phyloP scores from a whole-genome alignment of 352 stramenopile genomes.

The Elongisporangium anandrum region DNA sequence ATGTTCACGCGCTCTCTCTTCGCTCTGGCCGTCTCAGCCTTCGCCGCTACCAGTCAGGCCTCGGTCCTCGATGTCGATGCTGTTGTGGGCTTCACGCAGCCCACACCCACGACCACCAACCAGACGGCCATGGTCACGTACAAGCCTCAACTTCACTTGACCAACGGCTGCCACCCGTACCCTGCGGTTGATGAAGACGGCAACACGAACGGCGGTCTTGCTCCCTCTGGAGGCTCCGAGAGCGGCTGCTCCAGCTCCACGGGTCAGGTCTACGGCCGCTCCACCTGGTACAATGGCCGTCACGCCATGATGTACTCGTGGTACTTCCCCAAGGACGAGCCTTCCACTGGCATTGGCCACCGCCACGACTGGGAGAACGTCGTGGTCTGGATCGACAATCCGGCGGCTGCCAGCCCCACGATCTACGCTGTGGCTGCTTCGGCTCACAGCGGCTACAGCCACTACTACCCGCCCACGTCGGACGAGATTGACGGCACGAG shows the following conservation, averaged over 20 bases:
- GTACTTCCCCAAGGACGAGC: constrained; percentile 41
- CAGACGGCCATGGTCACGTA: constrained; percentile 23
- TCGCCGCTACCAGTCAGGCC: constrained; percentile 4
- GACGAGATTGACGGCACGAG: constrained; percentile 16
- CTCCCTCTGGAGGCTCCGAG: constrained; percentile 17
- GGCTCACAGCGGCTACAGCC: constrained; percentile 15
- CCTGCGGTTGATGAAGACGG: constrained; percentile 25
- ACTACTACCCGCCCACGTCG: constrained; percentile 13
- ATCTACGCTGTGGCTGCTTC: constrained; percentile 13
- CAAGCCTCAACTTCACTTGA: constrained; percentile 25
- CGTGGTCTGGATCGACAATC: constrained; percentile 36
- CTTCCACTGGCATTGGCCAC: constrained; percentile 21
- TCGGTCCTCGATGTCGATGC: constrained; percentile 15
- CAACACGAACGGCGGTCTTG: constrained; percentile 21
- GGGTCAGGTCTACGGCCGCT: constrained; percentile 16
- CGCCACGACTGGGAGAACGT: constrained; percentile 31
- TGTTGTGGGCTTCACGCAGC: constrained; percentile 20
- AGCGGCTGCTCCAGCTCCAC: constrained; percentile 2
- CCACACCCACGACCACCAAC: constrained; percentile 8
- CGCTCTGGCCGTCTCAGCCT: constrained; percentile 5
- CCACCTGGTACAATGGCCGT: constrained; percentile 11
- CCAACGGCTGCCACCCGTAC: constrained; percentile 29
- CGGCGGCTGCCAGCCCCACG: constrained; percentile 8
- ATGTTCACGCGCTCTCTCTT: constrained; percentile 6
- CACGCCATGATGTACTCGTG: constrained; percentile 29